Evolutionary conservation across 257 asterid genomes (phyloP), one percentile per base, ranked within the genome.

Genomic region (Primulina eburnea): DNA sequence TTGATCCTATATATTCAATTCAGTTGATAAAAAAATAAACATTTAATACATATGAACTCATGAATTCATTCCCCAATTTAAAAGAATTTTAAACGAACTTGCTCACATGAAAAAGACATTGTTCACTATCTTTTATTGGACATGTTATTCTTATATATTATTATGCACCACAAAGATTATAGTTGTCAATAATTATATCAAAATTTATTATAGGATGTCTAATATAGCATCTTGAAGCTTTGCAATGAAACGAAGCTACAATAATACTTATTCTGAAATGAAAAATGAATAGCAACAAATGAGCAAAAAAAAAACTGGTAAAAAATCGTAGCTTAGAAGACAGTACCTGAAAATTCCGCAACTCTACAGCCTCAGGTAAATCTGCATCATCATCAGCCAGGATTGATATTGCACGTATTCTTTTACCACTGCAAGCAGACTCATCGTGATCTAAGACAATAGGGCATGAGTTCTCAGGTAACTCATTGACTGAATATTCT

Each of bases 281-380:
- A 60, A 26, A 30, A 30, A 30, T 30, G 4, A 30, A 28, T 60
- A 20, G 40, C 30, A 34, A 61, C 47, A 5, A 62, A 10, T 62
- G 66, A 7, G 66, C 66, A 32, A 14, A 10, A 62, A 62, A 63
- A 61, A 62, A 28, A 21, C 24, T 17, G 55, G 55, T 63, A 32
- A 57, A 50, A 64, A 43, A 63, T 33, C 50, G 21, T 5, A 52
- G 30, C n/a, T 4, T 62, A 70, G 68, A 64, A 75, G 60, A 64
- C 71, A 82, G 83, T 81, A 90, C 97, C 92, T 79, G 80, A 62
- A 67, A 21, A 50, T 47, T 71, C 28, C 50, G 82, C 47, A 67
- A 64, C 65, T 66, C 77, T 71, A 61, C 17, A 34, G 75, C 58
- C 64, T 70, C 60, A 32, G 68, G 68, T 34, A 77, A 73, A 78